Percentiles rank a stretch among this genome's conserved stretches.
These are phyloP conservation scores for Cyphellophora attinorum DNA, from an alignment of 2,329 filamentous ascomycete species.

Conservation along the genomic window DNA sequence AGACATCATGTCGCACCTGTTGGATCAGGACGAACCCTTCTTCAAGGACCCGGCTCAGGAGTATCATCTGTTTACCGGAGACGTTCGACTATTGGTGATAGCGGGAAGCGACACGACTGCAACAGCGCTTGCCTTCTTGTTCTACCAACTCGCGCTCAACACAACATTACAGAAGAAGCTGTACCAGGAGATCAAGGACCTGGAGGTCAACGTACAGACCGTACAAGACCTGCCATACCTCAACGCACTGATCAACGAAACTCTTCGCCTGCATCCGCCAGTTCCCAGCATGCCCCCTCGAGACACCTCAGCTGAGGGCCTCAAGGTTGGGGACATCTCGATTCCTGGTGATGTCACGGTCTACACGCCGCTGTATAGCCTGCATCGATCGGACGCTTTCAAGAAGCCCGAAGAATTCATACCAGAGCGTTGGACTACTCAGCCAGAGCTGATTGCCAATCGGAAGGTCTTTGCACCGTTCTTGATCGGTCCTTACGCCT, in stretches of 20 bases:
- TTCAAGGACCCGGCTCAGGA: not conserved
- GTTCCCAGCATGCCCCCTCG: constrained; percentile 27
- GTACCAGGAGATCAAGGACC: constrained; percentile 2
- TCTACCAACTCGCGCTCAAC: constrained; percentile 27
- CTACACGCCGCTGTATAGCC: constrained; percentile 12
- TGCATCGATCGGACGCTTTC: constrained; percentile 7
- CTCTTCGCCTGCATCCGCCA: constrained; percentile 32
- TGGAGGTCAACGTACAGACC: not conserved
- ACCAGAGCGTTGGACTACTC: constrained; percentile 28
- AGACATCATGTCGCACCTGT: constrained; percentile 6
- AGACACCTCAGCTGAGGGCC: constrained; percentile 27
- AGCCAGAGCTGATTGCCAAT: constrained; percentile 23
- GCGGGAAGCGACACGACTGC: constrained; percentile 29
- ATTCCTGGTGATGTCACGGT: constrained; percentile 22
- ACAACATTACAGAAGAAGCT: constrained; percentile 1
- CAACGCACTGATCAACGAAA: constrained; percentile 31
- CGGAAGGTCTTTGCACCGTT: constrained; percentile 24
- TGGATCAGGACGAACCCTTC: constrained; percentile 2
- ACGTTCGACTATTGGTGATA: constrained; percentile 1
- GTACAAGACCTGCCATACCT: constrained; percentile 9
- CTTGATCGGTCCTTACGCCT: constrained; percentile 19
- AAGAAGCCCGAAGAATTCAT: constrained; percentile 20
- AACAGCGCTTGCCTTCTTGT: constrained; percentile 29
- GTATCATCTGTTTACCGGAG: constrained; percentile 1
- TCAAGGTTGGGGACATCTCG: constrained; percentile 23